A percentile compares a stretch with the other conserved stretches of the same genome.
Evolutionary conservation across 2,329 filamentous ascomycete species (phyloP).

Genomic region (Curvularia lunata): DNA sequence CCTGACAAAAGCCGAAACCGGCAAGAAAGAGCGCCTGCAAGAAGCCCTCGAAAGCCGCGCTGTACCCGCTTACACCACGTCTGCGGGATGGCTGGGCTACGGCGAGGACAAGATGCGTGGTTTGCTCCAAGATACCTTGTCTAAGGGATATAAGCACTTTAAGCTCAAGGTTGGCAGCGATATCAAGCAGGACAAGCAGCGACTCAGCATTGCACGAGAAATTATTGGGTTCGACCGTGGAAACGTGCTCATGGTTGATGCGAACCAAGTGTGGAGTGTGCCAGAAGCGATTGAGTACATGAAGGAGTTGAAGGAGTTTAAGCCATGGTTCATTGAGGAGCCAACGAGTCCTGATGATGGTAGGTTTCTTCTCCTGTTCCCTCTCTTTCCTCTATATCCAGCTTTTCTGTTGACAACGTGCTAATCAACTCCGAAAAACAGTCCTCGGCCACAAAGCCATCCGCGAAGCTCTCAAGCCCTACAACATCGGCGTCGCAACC

Average conservation of each 20-base stretch:
- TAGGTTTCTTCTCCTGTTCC: slow-evolving; percentile 19
- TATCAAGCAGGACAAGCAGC: slow-evolving; percentile 72
- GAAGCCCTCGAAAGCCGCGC: slow-evolving; percentile 76
- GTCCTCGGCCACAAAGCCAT: slow-evolving; percentile 87
- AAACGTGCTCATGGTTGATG: slow-evolving; percentile 90
- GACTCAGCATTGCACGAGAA: slow-evolving; percentile 75
- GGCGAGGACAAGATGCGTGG: slow-evolving; percentile 83
- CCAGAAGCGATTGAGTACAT: slow-evolving; percentile 89
- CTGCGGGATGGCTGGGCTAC: slow-evolving; percentile 91
- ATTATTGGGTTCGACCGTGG: slow-evolving; percentile 83
- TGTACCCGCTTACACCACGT: slow-evolving; percentile 90
- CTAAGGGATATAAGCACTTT: slow-evolving; percentile 81
- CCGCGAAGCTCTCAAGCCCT: slow-evolving; percentile 75
- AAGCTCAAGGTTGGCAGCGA: slow-evolving; percentile 87
- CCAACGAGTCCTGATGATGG: slow-evolving; percentile 85
- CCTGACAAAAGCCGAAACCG: slow-evolving; percentile 68
- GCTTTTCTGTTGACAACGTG: not conserved
- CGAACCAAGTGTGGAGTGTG: slow-evolving; percentile 91
- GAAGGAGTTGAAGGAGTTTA: slow-evolving; percentile 79
- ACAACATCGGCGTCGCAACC: slow-evolving; percentile 83
- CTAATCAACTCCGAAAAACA: slow-evolving; percentile 12
- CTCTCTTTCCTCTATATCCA: not conserved
- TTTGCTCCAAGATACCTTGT: slow-evolving; percentile 75
- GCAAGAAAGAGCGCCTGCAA: slow-evolving; percentile 72
- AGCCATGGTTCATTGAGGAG: slow-evolving; percentile 95